Percentiles rank a stretch among this genome's conserved stretches.
Conservation (phyloP, 1,284 basidiomycete genomes). For the Rhodotorula sp. region DNA sequence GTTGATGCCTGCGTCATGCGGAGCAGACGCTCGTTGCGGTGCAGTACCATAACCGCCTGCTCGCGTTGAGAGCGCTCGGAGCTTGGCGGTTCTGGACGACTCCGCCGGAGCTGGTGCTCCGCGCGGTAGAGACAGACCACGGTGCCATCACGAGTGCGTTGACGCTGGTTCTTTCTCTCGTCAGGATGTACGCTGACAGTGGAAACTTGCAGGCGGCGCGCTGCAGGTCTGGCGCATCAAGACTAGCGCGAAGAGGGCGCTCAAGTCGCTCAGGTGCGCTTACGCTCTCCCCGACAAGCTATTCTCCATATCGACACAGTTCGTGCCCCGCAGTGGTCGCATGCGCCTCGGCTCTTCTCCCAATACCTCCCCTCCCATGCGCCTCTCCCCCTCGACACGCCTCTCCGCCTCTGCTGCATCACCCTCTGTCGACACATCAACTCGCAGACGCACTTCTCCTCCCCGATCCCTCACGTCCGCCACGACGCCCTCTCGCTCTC, state of each 20-base stretch:
- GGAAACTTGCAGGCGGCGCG: neutral
- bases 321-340: neutral
- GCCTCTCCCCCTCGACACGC: neutral
- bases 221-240: conserved; percentile 33
- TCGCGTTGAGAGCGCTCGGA: neutral
- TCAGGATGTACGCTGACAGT: too few relatives aligned
- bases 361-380: neutral
- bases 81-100: conserved; percentile 28
- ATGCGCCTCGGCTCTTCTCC: conserved; percentile 4
- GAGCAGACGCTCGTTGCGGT: conserved; percentile 23
- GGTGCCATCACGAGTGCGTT: neutral
- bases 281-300: neutral
- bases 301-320: too few relatives aligned
- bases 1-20: neutral
- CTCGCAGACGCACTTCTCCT: too few relatives aligned
- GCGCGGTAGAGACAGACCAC: conserved; percentile 13
- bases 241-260: conserved; percentile 12
- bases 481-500: neutral
- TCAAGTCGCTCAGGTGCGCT: conserved; percentile 2
- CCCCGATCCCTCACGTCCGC: neutral
- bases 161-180: too few relatives aligned
- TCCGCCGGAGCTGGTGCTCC: neutral
- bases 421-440: too few relatives aligned
- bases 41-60: conserved; percentile 4
- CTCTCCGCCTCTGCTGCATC: neutral